phyloP scores from a whole-genome alignment of 2,329 filamentous ascomycete species.

The Leptodontidium sp. region DNA sequence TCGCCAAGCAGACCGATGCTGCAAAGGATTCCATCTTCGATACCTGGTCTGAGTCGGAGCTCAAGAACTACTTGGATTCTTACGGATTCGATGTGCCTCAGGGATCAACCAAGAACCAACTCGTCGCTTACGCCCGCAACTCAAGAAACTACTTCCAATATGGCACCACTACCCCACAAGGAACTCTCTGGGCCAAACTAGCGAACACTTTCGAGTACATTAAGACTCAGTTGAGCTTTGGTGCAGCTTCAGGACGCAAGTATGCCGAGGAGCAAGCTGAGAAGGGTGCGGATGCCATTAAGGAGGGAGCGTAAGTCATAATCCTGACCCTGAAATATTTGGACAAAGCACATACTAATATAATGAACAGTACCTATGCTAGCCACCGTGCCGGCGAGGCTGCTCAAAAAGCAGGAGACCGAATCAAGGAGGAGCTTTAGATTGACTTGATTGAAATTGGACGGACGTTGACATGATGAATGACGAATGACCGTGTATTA shows the following conservation, averaged over 20 bases:
- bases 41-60: conserved; percentile 71
- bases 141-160: conserved; percentile 81
- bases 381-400: conserved; percentile 48
- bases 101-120: conserved; percentile 61
- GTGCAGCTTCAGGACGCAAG: conserved; percentile 55
- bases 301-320: conserved; percentile 41
- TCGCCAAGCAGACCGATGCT: conserved; percentile 69
- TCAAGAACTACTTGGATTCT: conserved; percentile 82
- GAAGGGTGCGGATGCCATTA: conserved; percentile 53
- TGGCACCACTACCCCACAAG: conserved; percentile 71
- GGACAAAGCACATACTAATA: too few species aligned
- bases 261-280: conserved; percentile 52
- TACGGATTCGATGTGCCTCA: conserved; percentile 66
- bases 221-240: conserved; percentile 56
- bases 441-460: conserved; percentile 16
- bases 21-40: conserved; percentile 75
- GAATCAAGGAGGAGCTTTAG: conserved; percentile 48
- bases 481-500: conserved; percentile 14
- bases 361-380: conserved; percentile 37
- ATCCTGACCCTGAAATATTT: not conserved
- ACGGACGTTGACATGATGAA: conserved; percentile 13
- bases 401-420: conserved; percentile 46
- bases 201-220: conserved; percentile 55
- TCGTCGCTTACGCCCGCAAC: conserved; percentile 75
- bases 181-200: conserved; percentile 72